These are phyloP conservation scores for Elaeis oleifera DNA, from an alignment of 202 grass and related monocot species.

Conservation along the genomic window DNA sequence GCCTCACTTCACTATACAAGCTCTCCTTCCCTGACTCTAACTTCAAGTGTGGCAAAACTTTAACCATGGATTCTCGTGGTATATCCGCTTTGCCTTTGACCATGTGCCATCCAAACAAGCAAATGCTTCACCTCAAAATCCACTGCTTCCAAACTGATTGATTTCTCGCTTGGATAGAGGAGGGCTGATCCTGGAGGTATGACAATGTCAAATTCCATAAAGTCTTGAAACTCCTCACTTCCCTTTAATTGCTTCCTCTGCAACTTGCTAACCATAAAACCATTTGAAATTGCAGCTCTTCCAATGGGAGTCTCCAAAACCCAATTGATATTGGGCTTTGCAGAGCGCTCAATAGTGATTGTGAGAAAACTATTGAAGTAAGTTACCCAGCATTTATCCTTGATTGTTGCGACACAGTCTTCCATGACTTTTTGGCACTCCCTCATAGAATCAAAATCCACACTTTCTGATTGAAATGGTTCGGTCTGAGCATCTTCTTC, in stretches of 20 bases:
- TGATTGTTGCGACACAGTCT: constrained; percentile 8
- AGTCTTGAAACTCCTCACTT: constrained; percentile 37
- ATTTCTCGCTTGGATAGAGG: constrained; percentile 64
- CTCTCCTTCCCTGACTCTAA: constrained; percentile 53
- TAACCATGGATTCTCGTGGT: constrained; percentile 95
- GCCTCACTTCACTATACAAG: constrained; percentile 72
- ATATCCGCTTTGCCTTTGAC: constrained; percentile 84
- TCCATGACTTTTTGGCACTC: constrained; percentile 27
- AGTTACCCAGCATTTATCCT: constrained; percentile 49
- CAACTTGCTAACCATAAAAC: constrained; percentile 56
- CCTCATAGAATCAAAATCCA: constrained; percentile 15
- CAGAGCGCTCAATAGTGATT: constrained; percentile 53
- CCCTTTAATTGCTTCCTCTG: constrained; percentile 57
- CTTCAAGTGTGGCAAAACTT: constrained; percentile 75
- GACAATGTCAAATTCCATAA: constrained; percentile 61
- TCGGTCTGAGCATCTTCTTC: background rate
- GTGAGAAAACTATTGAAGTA: constrained; percentile 45
- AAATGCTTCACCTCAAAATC: constrained; percentile 71
- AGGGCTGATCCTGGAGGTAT: constrained; percentile 60
- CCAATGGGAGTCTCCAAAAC: constrained; percentile 44
- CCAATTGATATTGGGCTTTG: constrained; percentile 77
- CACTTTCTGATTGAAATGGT: background rate
- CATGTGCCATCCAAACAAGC: constrained; percentile 88
- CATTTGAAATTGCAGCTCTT: constrained; percentile 36
- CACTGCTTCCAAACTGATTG: constrained; percentile 50